These are phyloP conservation scores for Solanum pennellii DNA, from an alignment of 257 asterid genomes.

Conservation along the genomic window DNA sequence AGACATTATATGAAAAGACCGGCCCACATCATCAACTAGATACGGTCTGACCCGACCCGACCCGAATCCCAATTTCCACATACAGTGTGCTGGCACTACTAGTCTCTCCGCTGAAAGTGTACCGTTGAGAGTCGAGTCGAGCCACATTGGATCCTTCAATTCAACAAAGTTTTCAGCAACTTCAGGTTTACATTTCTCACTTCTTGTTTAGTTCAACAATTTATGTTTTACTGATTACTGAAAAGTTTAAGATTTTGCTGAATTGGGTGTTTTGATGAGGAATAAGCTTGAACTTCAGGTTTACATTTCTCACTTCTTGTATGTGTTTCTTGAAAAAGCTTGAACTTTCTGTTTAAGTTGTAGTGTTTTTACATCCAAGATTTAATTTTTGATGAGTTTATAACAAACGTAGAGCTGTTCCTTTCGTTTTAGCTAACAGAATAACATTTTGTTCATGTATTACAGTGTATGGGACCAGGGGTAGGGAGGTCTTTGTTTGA, in stretches of 20 bases:
- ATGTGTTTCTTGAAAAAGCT: neutral
- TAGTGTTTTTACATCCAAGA: neutral
- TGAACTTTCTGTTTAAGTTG: neutral
- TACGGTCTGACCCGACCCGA: neutral
- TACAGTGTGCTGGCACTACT: neutral
- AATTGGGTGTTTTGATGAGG: neutral
- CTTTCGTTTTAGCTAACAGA: neutral
- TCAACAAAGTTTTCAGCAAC: neutral
- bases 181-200: neutral
- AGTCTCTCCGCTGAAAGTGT: neutral
- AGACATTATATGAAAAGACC: neutral
- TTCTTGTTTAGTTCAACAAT: neutral
- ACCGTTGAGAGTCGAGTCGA: neutral
- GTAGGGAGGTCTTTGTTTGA: neutral
- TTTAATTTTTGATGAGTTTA: neutral
- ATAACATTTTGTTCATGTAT: neutral
- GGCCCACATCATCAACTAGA: neutral
- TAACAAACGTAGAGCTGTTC: neutral
- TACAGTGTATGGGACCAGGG: neutral
- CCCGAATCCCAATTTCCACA: neutral
- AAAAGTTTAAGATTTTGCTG: neutral
- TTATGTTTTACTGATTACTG: neutral
- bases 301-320: no score
- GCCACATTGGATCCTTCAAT: neutral
- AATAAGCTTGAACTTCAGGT: no score